These are phyloP conservation scores for Xylariaceae sp. DNA, from an alignment of 2,329 filamentous ascomycete species.

Conservation along the genomic window DNA sequence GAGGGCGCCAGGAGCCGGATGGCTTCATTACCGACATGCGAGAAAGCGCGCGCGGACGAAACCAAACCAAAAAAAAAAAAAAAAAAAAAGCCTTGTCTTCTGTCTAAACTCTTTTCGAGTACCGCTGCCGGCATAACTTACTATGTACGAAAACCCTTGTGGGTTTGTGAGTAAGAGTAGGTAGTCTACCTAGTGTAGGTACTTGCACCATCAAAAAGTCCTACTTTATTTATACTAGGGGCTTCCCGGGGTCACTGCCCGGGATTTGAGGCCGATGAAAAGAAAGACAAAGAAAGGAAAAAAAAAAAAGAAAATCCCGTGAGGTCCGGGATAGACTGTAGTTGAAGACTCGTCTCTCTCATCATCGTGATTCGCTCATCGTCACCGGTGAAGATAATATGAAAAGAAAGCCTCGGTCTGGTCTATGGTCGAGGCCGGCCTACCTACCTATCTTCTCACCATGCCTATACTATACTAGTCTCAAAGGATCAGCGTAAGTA, in stretches of 20 bases:
- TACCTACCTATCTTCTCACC: no score
- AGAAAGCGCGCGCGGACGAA: neutral
- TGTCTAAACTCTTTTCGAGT: neutral
- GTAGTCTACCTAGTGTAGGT: neutral
- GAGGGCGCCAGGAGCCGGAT: no score
- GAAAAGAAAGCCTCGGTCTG: neutral
- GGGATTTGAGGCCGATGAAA: neutral
- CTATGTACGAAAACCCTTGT: neutral
- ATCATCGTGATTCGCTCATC: neutral
- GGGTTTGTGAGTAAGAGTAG: neutral
- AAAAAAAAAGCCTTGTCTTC: conserved; percentile 31
- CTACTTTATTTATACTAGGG: no score
- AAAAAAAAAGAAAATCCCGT: neutral
- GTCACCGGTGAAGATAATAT: neutral
- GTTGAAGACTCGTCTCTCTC: neutral
- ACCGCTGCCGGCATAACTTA: neutral
- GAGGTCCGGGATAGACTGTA: neutral
- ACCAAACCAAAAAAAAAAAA: no score
- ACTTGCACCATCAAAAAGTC: neutral
- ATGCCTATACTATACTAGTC: neutral
- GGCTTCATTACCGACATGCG: neutral
- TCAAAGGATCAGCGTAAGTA: neutral
- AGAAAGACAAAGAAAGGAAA: no score
- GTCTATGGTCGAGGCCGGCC: no score
- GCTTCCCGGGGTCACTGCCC: neutral